phyloP scores from a whole-genome alignment of 2,329 filamentous ascomycete genomes.

The Penicillium sp. region DNA sequence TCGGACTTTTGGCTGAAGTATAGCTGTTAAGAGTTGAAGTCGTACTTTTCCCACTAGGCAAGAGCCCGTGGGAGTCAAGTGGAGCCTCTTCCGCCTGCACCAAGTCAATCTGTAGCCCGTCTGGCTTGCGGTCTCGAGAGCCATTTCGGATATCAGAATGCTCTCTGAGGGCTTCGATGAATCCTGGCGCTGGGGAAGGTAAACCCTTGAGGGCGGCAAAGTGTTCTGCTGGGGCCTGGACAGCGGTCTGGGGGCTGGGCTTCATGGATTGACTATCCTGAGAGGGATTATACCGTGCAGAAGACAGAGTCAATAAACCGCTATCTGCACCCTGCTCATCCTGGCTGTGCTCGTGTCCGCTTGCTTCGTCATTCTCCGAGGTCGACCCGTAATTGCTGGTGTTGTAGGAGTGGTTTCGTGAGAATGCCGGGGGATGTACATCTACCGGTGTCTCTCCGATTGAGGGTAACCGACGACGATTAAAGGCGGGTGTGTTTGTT shows the following conservation, averaged over 20 bases:
- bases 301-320: conserved; percentile 44
- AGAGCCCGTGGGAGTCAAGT: conserved; percentile 55
- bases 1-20: conserved; percentile 56
- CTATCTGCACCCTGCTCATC: conserved; percentile 35
- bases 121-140: conserved; percentile 76
- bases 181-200: conserved; percentile 68
- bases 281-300: conserved; percentile 49
- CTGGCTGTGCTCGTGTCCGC: conserved; percentile 31
- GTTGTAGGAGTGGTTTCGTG: conserved; percentile 45
- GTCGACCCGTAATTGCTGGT: conserved; percentile 53
- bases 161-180: conserved; percentile 64
- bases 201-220: conserved; percentile 59
- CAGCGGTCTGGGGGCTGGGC: conserved; percentile 61
- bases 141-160: conserved; percentile 57
- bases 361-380: conserved; percentile 43
- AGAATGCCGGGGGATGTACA: conserved; percentile 47
- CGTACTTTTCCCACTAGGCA: conserved; percentile 44
- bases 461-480: conserved; percentile 69
- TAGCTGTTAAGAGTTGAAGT: conserved; percentile 49
- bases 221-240: conserved; percentile 68
- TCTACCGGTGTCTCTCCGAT: conserved; percentile 70
- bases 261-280: conserved; percentile 36
- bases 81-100: conserved; percentile 56
- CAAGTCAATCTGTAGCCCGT: conserved; percentile 68
- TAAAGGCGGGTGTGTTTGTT: conserved; percentile 62